Evolutionary conservation across 1,139 yeast species (phyloP), one percentile per base, ranked within the genome.

Genomic region (Eremothecium gossypii): DNA sequence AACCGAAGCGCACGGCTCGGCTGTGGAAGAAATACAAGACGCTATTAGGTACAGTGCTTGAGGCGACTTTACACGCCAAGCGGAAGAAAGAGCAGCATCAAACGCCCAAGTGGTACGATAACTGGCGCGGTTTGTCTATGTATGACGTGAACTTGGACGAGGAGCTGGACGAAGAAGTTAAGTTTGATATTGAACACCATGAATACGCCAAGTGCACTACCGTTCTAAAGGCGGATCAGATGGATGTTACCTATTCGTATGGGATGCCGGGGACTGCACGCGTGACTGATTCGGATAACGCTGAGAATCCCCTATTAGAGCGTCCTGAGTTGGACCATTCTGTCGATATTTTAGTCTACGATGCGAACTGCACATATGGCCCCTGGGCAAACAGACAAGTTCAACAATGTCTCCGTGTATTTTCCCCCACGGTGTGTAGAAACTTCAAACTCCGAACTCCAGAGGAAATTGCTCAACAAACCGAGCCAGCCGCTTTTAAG

Each of bases 371-470:
- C 1, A 82, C 82, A 51, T 89, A 85, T 55, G 98, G 98, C 0
- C 95, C 98, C 0, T 89, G 97, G 96, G 83, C 96, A 0, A 95
- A 89, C 47, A 75, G 89, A 36, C 95, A 91, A 59, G 61, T 95
- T 17, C 70, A 71, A 1, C 75, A 80, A 1, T 55, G 89, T 8
- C 91, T 82, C 47, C 64, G 69, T 8, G 66, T 79, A 65, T 66
- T 91, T 33, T 76, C 81, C 47, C 98, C 98, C 0, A 60, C 74
- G 0, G 60, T 78, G 7, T 76, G 83, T 28, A 65, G 80, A 39
- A 85, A 85, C 53, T n/a, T 12, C n/a, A 32, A 14, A 20, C 12
- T 10, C 13, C 12, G 35, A 5, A 13, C 20, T 10, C 17, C n/a
- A 6, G 17, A n/a, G 20, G 35, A 32, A 7, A 10, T 32, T 33